Conservation (phyloP, 257 asterid species). For the Cynanchum wilfordii region DNA sequence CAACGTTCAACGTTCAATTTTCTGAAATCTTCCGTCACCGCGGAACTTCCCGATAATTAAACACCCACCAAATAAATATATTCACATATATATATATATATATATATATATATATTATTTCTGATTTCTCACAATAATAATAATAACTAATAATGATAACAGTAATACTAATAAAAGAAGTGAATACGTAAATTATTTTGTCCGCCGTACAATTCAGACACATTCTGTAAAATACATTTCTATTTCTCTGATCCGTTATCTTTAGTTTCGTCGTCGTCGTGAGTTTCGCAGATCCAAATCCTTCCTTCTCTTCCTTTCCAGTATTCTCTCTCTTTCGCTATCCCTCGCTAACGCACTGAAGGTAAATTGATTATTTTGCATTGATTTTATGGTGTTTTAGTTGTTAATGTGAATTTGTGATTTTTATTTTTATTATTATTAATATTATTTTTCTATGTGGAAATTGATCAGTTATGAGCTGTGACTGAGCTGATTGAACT, state of each 20-base stretch:
- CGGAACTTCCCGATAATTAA: too few relatives aligned
- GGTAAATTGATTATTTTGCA: not conserved
- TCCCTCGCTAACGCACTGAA: not conserved
- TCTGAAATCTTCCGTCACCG: too few relatives aligned
- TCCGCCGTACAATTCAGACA: not conserved
- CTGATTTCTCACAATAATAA: too few relatives aligned
- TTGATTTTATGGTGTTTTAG: not conserved
- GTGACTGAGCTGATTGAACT: slow-evolving; percentile 37
- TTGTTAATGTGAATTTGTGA: not conserved
- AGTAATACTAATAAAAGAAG: not conserved
- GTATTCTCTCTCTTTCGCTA: not conserved
- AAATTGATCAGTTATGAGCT: slow-evolving; percentile 16
- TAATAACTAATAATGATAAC: too few relatives aligned
- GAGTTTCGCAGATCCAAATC: slow-evolving; percentile 26
- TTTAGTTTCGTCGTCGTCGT: slow-evolving; percentile 4
- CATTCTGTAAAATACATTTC: not conserved
- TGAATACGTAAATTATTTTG: not conserved
- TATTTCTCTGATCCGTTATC: slow-evolving; percentile 12
- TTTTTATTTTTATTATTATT: not conserved
- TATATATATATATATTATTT: too few relatives aligned
- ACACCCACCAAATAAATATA: too few relatives aligned
- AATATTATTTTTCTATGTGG: not conserved
- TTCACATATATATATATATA: too few relatives aligned
- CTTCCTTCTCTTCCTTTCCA: not conserved
- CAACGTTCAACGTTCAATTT: too few relatives aligned